Base-by-base conservation (phyloP, 176 grass and related monocot species). In the Phragmites australis region DNA sequence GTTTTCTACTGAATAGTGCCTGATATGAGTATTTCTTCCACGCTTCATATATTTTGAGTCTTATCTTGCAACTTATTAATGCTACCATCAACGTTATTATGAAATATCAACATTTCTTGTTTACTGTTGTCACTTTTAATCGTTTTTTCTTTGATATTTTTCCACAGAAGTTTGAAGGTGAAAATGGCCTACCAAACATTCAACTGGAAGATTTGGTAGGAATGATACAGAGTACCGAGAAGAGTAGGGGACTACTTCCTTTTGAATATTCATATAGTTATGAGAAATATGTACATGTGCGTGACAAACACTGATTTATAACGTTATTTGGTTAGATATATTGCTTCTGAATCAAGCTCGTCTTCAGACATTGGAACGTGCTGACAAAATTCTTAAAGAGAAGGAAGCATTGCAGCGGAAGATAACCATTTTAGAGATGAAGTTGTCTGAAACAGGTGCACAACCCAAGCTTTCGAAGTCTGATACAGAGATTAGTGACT, bases 301-400 rank as follows among this genome's bases (percentile, higher is more conserved):
- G 72, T 63, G 34, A 77, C 17, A 77, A 56, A 47, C 74, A 59
- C 67, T 75, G 60, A 71, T 30, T 77, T 83, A 42, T 17, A 70
- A 29, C 4, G 34, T 80, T 53, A 65, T 85, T 68, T 70, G 47
- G 55, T 84, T 88, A 98, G 95, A 98, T 93, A 91, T 94, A 87
- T 74, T 94, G 79, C 90, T 93, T 87, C 80, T 98, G 71, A 98
- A 98, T 93, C 83, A 94, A 89, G 95, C 92, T 81, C 91, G 88
- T 72, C 63, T 94, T 80, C 68, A 82, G 69, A 83, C 92, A 74
- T 65, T 94, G 66, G 85, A 89, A 86, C 78, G 61, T 80, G 58
- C 90, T 78, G 92, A 94, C 37, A 98, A 86, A 90, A 60, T 98
- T 92, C 77, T 90, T 79, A 85, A 83, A 82, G 95, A 98, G 80